Evolutionary conservation across 2,329 filamentous ascomycete species (phyloP), one percentile per base, ranked within the genome.

Genomic region (Pseudonectria buxi): DNA sequence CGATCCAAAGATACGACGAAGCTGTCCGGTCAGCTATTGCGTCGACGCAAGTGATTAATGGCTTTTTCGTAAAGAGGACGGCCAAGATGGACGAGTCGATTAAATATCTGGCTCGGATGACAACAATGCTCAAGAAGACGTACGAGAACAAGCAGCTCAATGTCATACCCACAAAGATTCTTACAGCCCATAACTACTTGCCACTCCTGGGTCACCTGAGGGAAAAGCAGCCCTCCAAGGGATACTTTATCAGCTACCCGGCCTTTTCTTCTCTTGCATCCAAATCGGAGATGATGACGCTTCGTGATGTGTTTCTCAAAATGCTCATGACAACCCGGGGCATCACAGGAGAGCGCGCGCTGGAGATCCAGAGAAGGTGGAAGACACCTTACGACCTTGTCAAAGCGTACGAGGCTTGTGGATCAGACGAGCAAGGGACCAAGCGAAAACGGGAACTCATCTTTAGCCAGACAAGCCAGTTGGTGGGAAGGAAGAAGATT

Each of bases 301-400:
- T 90, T 9, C 69, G 83, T 36, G 86, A 92, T 49, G 59, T 89
- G 0, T 90, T 77, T 47, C 63, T 92, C 16, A 89, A 89, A 59
- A 90, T 92, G 84, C 70, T 92, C 31, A 88, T 92, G 84, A 86
- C 82, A 44, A 86, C 76, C 2, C 74, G 74, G 36, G 83, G 83
- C 2, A 68, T 92, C 10, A 85, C 82, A 1, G 83, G 81, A 3
- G 84, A 89, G 48, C 86, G 84, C 50, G 86, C 86, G 0, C 59
- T 89, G 5, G 84, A 86, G 59, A 86, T 92, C 10, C 85, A 90
- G 53, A 79, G 77, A 46, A 64, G 70, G n/a, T 92, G 85, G 83
- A 76, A 71, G 45, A 90, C 85, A 2, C 86, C 86, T 0, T 67
- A 74, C 39, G 76, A 77, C 1, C 76, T 92, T 33, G 64, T 86